Conservation (phyloP, 306 rosid species). For the Mucuna pruriens region DNA sequence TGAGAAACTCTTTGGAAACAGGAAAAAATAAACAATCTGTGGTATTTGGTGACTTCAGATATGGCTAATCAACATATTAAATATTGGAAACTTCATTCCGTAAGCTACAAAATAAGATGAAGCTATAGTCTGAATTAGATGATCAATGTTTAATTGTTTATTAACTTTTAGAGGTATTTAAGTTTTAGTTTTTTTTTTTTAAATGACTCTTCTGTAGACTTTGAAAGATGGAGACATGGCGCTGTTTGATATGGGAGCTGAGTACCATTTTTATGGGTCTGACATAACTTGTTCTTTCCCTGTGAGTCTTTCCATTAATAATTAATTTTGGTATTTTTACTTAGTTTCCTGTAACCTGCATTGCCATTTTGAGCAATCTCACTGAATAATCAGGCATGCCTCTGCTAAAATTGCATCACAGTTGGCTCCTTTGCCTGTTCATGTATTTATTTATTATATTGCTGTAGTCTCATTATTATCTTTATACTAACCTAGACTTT, state of each 20-base stretch:
- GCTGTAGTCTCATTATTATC: conserved; percentile 18
- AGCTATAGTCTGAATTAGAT: conserved; percentile 23
- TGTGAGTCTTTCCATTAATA: conserved; percentile 58
- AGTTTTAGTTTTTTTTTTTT: background rate
- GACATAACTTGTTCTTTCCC: conserved; percentile 97
- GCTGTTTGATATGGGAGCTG: conserved; percentile 98
- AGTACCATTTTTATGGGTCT: conserved; percentile 90
- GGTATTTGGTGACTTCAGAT: conserved; percentile 32
- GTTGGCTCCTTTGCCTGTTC: background rate
- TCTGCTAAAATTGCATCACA: background rate
- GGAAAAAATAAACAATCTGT: background rate
- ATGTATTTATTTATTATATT: background rate
- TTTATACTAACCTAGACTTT: background rate
- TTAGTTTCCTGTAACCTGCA: background rate
- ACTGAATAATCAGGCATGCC: background rate
- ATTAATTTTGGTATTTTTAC: background rate
- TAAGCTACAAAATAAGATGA: conserved; percentile 29
- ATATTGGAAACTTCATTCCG: conserved; percentile 20
- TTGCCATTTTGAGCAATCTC: conserved; percentile 3
- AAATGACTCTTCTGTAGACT: conserved; percentile 55
- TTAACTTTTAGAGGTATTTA: background rate
- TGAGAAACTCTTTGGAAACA: conserved; percentile 18
- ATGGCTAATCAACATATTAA: conserved; percentile 32
- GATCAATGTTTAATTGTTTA: conserved; percentile 20
- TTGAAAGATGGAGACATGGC: conserved; percentile 92